A percentile compares a stretch with the other conserved stretches of the same genome.
Conservation (phyloP, 768 basidiomycete genomes). For the Agaricus sinodeliciosus region DNA sequence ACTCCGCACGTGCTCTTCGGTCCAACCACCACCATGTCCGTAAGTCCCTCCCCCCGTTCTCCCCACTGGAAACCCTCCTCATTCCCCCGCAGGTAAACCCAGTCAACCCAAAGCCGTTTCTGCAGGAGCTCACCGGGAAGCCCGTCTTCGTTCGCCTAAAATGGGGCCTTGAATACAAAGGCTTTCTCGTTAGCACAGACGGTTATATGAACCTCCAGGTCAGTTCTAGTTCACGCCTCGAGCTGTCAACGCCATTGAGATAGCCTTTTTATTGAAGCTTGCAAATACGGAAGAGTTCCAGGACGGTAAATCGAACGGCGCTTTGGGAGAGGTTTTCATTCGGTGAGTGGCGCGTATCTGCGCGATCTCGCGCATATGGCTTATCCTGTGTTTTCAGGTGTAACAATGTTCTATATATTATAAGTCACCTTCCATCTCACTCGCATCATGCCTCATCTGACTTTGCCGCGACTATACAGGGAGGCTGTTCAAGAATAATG, state of each 20-base stretch:
- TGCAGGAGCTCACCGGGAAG: conserved; percentile 98
- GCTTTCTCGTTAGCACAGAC: conserved; percentile 97
- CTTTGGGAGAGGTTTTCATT: conserved; percentile 98
- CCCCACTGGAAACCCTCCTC: conserved; percentile 2
- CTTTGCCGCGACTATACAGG: conserved; percentile 43
- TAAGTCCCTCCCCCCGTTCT: conserved; percentile 27
- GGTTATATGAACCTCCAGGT: conserved; percentile 99
- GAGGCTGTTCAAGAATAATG: conserved; percentile 56
- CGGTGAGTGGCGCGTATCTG: conserved; percentile 47
- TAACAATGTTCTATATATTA: conserved; percentile 96
- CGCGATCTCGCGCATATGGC: conserved; percentile 4
- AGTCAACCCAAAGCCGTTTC: conserved; percentile 98
- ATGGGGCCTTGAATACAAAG: conserved; percentile 99
- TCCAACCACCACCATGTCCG: conserved; percentile 58
- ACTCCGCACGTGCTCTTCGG: conserved; percentile 33
- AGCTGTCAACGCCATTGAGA: background rate
- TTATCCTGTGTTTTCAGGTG: conserved; percentile 42
- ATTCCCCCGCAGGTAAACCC: conserved; percentile 59
- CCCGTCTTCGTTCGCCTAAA: conserved; percentile 92
- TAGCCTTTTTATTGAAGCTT: conserved; percentile 43
- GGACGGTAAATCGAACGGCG: conserved; percentile 91
- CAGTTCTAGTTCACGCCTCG: conserved; percentile 15
- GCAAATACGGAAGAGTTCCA: conserved; percentile 99
- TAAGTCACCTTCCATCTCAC: conserved; percentile 43
- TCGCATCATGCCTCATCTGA: conserved; percentile 14